phyloP scores from a whole-genome alignment of 305 asterid genomes.

The Ilex paraguariensis region DNA sequence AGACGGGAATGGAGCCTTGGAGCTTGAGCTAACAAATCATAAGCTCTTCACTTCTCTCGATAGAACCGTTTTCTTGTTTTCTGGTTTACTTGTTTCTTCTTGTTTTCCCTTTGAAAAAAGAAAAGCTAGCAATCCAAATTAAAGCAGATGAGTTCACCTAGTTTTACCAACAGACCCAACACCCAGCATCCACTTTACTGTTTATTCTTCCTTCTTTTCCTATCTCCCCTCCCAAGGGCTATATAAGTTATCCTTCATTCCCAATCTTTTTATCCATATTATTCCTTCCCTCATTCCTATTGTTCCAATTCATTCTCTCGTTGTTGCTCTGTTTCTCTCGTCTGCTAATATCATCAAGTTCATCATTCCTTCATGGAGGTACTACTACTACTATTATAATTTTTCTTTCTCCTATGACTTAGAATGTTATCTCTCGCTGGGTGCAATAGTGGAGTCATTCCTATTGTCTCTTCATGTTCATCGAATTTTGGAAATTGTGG shows the following conservation, averaged over 20 bases:
- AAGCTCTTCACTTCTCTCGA: constrained; percentile 5
- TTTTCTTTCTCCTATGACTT: too few relatives aligned
- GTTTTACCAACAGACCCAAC: constrained; percentile 12
- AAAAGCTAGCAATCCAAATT: background rate
- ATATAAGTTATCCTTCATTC: constrained; percentile 1
- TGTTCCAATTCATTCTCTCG: background rate
- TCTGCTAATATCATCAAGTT: constrained; percentile 5
- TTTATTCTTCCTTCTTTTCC: constrained; percentile 1
- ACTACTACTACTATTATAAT: background rate
- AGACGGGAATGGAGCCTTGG: constrained; percentile 12
- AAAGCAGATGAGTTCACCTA: background rate
- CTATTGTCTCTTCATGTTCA: too few relatives aligned
- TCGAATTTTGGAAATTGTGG: too few relatives aligned
- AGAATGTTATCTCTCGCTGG: too few relatives aligned
- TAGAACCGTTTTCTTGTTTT: constrained; percentile 16
- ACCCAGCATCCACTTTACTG: constrained; percentile 31
- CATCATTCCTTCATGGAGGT: constrained; percentile 27
- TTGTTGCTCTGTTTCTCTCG: constrained; percentile 1
- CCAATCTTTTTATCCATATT: background rate
- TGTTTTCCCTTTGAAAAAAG: constrained; percentile 3
- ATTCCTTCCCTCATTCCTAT: constrained; percentile 1
- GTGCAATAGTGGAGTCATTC: too few relatives aligned
- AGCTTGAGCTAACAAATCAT: constrained; percentile 1
- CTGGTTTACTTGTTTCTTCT: background rate
- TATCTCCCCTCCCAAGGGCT: background rate